phyloP scores from a whole-genome alignment of 1,284 basidiomycete genomes.

The Stygiomarasmius scandens region DNA sequence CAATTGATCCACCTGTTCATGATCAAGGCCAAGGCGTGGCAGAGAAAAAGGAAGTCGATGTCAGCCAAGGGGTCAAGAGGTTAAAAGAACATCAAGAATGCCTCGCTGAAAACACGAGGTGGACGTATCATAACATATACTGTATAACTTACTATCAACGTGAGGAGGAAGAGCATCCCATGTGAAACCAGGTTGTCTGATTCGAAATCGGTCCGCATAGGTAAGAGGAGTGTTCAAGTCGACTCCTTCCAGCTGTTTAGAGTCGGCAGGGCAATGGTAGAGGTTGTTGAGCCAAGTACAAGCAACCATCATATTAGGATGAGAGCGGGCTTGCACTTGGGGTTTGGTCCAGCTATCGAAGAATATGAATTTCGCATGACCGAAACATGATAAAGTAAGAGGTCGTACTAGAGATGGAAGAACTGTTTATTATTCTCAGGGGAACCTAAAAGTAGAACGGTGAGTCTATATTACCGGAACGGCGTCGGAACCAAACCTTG shows the following conservation, averaged over 20 bases:
- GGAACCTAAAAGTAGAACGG: constrained; percentile 39
- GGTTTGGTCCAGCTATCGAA: constrained; percentile 38
- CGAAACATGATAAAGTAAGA: neutral
- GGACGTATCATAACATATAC: no score
- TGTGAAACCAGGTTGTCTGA: constrained; percentile 72
- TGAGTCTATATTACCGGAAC: no score
- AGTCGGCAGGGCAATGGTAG: constrained; percentile 52
- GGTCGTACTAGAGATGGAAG: constrained; percentile 68
- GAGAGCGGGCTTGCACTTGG: constrained; percentile 60
- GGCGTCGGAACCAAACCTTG: no score
- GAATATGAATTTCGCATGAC: neutral
- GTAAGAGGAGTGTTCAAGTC: constrained; percentile 63
- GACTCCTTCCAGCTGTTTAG: constrained; percentile 30
- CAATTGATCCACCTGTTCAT: constrained; percentile 53
- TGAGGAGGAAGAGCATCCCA: constrained; percentile 70
- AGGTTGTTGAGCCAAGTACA: constrained; percentile 61
- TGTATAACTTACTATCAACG: constrained; percentile 53
- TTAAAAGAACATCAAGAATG: no score
- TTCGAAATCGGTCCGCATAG: constrained; percentile 78
- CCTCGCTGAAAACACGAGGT: no score
- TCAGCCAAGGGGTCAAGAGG: neutral
- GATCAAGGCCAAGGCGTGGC: no score
- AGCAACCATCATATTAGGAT: constrained; percentile 51
- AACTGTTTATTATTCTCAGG: constrained; percentile 69
- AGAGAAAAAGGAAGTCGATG: no score